phyloP scores from a whole-genome alignment of 305 asterid genomes.

The Lippia alba region DNA sequence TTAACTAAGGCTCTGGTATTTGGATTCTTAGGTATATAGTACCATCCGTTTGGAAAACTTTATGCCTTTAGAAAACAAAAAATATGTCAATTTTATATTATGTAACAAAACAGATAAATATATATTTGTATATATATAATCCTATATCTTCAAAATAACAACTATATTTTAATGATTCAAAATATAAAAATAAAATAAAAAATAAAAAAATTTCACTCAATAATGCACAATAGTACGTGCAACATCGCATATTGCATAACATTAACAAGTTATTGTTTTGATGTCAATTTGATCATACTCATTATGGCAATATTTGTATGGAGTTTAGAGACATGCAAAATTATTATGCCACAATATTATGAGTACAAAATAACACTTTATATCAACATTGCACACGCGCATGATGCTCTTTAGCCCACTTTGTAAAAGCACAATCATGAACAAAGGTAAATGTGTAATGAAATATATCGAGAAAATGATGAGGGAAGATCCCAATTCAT shows the following conservation, averaged over 20 bases:
- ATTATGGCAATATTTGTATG: slow-evolving; percentile 39
- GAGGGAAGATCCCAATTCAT: slow-evolving; percentile 4
- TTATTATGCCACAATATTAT: slow-evolving; percentile 51
- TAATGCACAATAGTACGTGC: no score
- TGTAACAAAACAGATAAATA: no score
- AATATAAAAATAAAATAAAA: no score
- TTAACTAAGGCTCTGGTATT: no score
- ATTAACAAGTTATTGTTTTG: not conserved
- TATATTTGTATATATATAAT: no score
- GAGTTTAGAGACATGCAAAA: slow-evolving; percentile 40
- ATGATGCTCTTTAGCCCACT: slow-evolving; percentile 44
- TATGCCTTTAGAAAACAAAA: no score
- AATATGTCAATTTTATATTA: no score
- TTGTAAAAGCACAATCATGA: slow-evolving; percentile 39
- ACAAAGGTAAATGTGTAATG: not conserved
- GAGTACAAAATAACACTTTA: slow-evolving; percentile 46
- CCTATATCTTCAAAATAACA: no score
- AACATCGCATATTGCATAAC: not conserved
- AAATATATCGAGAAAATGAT: not conserved
- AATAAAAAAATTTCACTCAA: no score
- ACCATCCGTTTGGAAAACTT: no score
- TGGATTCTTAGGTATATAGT: no score
- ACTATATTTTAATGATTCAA: no score
- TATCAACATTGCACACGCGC: slow-evolving; percentile 58
- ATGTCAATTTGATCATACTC: slow-evolving; percentile 40